Conservation (phyloP, 2,329 filamentous ascomycete species). For the Penicillium glabrum region DNA sequence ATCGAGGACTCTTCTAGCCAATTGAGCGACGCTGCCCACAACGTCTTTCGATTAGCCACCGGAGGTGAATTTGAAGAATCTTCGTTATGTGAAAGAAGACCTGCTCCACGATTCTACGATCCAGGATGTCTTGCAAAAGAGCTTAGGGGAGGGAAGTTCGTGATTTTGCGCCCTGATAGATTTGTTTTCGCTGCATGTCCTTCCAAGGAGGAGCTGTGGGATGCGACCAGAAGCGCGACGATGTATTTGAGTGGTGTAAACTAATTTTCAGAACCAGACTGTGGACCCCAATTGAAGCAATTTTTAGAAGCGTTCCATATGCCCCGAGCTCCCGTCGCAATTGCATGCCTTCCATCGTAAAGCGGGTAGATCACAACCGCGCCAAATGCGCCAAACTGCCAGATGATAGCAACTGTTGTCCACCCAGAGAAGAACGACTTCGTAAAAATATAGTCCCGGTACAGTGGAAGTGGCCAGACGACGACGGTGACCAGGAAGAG, state of each 20-base stretch:
- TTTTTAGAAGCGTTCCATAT: constrained; percentile 11
- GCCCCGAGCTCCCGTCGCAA: constrained; percentile 25
- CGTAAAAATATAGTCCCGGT: constrained; percentile 51
- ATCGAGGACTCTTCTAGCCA: background rate
- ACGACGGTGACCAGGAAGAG: constrained; percentile 50
- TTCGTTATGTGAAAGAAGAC: background rate
- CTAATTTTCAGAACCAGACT: background rate
- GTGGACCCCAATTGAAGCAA: background rate
- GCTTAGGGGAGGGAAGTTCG: background rate
- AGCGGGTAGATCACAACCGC: constrained; percentile 51
- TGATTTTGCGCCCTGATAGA: background rate
- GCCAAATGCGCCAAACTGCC: constrained; percentile 50
- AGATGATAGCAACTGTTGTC: constrained; percentile 47
- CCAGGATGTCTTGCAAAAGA: background rate
- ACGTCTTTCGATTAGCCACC: background rate
- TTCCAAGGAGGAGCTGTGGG: background rate
- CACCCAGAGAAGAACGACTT: constrained; percentile 49
- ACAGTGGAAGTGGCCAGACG: constrained; percentile 52
- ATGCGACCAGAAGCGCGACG: background rate
- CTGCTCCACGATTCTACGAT: background rate
- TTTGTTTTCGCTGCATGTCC: constrained; percentile 10
- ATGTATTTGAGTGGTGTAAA: background rate
- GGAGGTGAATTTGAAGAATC: background rate
- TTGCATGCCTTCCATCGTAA: constrained; percentile 48
- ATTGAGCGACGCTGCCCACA: background rate